phyloP scores from a whole-genome alignment of 148 eudicot species.

The Suaeda aralocaspica region DNA sequence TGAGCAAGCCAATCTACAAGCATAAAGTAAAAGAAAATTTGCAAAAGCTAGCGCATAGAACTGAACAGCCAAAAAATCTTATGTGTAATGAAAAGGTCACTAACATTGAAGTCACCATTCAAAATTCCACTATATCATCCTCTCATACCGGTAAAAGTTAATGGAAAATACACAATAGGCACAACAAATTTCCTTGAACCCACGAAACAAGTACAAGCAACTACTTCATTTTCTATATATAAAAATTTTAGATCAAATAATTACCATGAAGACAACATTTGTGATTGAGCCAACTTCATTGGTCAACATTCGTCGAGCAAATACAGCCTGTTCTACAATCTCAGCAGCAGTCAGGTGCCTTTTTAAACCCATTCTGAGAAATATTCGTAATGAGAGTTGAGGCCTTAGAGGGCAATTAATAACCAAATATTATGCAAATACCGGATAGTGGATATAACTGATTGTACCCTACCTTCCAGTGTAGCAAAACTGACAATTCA shows the following conservation, averaged over 20 bases:
- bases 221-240: neutral
- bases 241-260: slow-evolving; percentile 7
- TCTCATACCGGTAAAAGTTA: neutral
- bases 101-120: neutral
- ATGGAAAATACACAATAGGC: neutral
- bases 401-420: too few relatives aligned
- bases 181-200: neutral
- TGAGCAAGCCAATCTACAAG: neutral
- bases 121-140: neutral
- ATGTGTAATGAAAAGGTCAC: neutral
- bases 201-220: neutral
- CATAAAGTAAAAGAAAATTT: neutral
- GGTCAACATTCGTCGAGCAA: slow-evolving; percentile 74
- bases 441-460: neutral
- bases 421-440: neutral
- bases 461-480: slow-evolving; percentile 73
- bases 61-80: neutral
- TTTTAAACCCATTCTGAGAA: slow-evolving; percentile 78
- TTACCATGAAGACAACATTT: slow-evolving; percentile 91
- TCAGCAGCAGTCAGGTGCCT: slow-evolving; percentile 82
- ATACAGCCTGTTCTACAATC: slow-evolving; percentile 83
- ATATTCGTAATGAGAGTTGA: slow-evolving; percentile 4
- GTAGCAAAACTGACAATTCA: slow-evolving; percentile 99
- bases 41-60: neutral
- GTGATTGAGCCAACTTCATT: slow-evolving; percentile 71